Evolutionary conservation across 2,329 filamentous ascomycete genomes (phyloP).

Genomic region (Fusarium temperatum): DNA sequence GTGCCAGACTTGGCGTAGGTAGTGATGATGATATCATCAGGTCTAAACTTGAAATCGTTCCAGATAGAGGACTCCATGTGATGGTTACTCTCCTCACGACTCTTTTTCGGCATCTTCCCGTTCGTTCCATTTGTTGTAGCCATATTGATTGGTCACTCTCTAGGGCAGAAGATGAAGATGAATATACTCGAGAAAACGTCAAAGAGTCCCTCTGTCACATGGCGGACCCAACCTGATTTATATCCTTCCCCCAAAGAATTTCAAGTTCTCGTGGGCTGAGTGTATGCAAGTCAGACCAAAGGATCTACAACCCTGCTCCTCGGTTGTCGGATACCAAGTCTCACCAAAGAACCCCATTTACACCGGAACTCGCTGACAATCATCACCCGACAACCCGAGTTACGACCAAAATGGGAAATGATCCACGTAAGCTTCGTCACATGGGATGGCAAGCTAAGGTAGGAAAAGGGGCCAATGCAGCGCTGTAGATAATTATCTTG

Average conservation of each 20-base stretch:
- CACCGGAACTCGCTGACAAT: background rate
- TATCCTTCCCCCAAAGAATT: background rate
- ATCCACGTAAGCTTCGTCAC: background rate
- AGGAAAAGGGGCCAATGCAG: fast-evolving
- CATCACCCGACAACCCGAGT: background rate
- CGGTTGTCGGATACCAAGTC: background rate
- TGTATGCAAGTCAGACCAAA: background rate
- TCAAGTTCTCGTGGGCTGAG: background rate
- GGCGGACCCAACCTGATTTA: too few species aligned
- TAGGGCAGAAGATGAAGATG: too few species aligned
- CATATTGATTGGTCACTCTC: background rate
- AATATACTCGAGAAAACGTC: fast-evolving
- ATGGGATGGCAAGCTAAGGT: background rate
- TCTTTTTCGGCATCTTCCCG: slow-evolving; percentile 6
- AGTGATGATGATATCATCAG: slow-evolving; percentile 13
- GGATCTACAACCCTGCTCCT: background rate
- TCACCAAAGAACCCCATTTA: background rate
- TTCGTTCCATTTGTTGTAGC: background rate
- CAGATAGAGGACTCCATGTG: slow-evolving; percentile 17
- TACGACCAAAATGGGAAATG: fast-evolving
- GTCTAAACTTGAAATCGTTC: slow-evolving; percentile 5
- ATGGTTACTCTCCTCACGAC: slow-evolving; percentile 8
- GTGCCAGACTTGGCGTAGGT: slow-evolving; percentile 13
- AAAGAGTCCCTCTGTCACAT: too few species aligned
- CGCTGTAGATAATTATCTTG: fast-evolving